phyloP scores from a whole-genome alignment of 768 basidiomycete species.

The Tylopilus subfusipes region DNA sequence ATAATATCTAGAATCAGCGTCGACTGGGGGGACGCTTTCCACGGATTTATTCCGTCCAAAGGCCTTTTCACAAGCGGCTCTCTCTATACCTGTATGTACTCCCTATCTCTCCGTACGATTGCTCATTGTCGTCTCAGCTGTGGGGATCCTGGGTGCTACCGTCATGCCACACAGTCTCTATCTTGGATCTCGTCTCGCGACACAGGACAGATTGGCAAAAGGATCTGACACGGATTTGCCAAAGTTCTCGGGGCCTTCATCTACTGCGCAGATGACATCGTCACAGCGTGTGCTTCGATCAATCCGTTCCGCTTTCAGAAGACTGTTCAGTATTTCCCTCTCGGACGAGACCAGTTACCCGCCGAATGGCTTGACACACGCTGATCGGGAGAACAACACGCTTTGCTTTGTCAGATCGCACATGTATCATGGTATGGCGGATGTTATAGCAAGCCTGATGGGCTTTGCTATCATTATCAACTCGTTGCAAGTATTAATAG shows the following conservation, averaged over 20 bases:
- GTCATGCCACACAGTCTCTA: conserved; percentile 95
- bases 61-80: conserved; percentile 52
- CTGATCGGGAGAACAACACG: conserved; percentile 55
- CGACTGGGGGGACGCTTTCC: conserved; percentile 69
- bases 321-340: conserved; percentile 24
- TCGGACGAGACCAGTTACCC: conserved; percentile 22
- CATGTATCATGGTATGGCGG: conserved; percentile 60
- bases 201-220: conserved; percentile 65
- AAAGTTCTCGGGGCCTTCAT: conserved; percentile 1
- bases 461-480: conserved; percentile 90
- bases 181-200: conserved; percentile 81
- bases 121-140: conserved; percentile 39
- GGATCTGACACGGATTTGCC: conserved; percentile 18
- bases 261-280: conserved; percentile 20
- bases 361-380: conserved; percentile 39
- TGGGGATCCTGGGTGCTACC: conserved; percentile 78
- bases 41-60: conserved; percentile 73
- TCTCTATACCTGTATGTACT: conserved; percentile 60
- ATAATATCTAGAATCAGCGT: conserved; percentile 71
- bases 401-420: conserved; percentile 57
- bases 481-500: conserved; percentile 50
- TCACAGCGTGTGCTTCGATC: conserved; percentile 12
- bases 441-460: conserved; percentile 66
- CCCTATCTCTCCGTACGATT: conserved; percentile 6
- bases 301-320: conserved; percentile 10